Conservation (phyloP, 1,139 yeast species). For the Geotrichum restrictum region DNA sequence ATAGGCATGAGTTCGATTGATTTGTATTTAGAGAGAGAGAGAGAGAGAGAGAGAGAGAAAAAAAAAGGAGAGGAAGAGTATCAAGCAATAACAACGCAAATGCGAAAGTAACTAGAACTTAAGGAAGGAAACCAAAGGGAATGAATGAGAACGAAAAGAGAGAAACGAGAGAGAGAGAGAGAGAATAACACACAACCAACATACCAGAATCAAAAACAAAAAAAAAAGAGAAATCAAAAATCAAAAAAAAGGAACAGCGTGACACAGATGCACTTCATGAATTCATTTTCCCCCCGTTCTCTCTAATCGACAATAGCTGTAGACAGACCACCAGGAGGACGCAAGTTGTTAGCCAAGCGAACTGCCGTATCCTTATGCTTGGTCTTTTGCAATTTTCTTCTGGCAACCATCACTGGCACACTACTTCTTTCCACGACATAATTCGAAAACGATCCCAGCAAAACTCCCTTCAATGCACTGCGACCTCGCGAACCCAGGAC, state of each 20-base stretch:
- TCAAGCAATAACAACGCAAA: no score
- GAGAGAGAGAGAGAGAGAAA: background rate
- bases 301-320: slow-evolving; percentile 32
- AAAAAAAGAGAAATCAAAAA: background rate
- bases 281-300: background rate
- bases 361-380: slow-evolving; percentile 49
- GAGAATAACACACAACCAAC: no score
- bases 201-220: no score
- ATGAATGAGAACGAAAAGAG: no score
- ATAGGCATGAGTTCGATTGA: no score
- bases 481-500: slow-evolving; percentile 80
- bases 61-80: background rate
- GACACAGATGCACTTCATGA: no score
- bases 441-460: slow-evolving; percentile 70
- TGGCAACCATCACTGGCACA: slow-evolving; percentile 88
- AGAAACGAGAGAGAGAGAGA: no score
- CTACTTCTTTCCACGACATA: slow-evolving; percentile 72
- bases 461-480: slow-evolving; percentile 69
- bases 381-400: slow-evolving; percentile 74
- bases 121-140: no score
- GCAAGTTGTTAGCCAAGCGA: slow-evolving; percentile 43
- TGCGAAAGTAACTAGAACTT: no score
- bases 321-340: slow-evolving; percentile 30
- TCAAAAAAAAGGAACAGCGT: background rate
- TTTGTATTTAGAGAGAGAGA: background rate